A percentile compares a stretch with the other conserved stretches of the same genome.
These are phyloP conservation scores for Gnaphalium uliginosum DNA, from an alignment of 129 eudicot species.

Conservation along the genomic window DNA sequence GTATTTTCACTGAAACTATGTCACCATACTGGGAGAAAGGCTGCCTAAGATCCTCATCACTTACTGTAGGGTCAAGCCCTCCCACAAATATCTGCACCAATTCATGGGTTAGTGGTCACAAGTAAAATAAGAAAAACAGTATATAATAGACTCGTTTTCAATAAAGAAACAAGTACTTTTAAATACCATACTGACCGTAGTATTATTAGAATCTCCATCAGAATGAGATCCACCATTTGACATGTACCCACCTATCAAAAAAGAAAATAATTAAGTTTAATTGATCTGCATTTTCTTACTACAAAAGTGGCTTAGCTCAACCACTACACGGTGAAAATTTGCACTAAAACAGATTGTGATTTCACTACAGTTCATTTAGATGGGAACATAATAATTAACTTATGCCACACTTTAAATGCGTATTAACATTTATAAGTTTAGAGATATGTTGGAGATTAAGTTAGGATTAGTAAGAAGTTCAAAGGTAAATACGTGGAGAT, in stretches of 20 bases:
- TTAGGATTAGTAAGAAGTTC: too few species aligned
- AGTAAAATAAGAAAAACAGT: not conserved
- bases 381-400: too few species aligned
- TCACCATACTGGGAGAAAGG: constrained; percentile 85
- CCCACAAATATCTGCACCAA: constrained; percentile 79
- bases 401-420: too few species aligned
- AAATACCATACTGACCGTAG: constrained; percentile 50
- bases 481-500: too few species aligned
- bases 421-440: too few species aligned
- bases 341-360: too few species aligned
- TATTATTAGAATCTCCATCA: constrained; percentile 79
- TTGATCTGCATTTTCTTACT: constrained; percentile 6
- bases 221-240: constrained; percentile 70
- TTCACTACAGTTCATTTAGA: too few species aligned
- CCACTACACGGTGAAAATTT: not conserved
- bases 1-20: constrained; percentile 78
- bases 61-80: constrained; percentile 81
- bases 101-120: constrained; percentile 21
- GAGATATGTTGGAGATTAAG: too few species aligned
- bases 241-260: constrained; percentile 65
- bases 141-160: not conserved
- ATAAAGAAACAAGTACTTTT: not conserved
- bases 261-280: not conserved
- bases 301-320: constrained; percentile 6
- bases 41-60: constrained; percentile 84